Percentiles rank a stretch among this genome's conserved stretches.
These are phyloP conservation scores for Fonsecaea nubica DNA, from an alignment of 2,329 filamentous ascomycete species.

Conservation along the genomic window DNA sequence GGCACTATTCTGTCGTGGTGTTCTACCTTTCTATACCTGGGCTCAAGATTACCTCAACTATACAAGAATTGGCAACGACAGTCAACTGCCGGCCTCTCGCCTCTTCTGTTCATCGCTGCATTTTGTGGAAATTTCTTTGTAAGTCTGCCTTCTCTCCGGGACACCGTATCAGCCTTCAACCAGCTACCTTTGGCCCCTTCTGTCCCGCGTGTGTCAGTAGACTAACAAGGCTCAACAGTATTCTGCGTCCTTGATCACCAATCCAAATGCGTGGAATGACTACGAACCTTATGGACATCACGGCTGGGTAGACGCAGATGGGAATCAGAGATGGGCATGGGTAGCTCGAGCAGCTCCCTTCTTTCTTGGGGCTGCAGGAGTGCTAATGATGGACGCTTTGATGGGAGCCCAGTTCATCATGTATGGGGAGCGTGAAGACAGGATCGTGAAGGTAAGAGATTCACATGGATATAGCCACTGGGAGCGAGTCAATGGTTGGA, in stretches of 20 bases:
- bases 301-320: conserved; percentile 65
- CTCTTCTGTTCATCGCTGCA: conserved; percentile 68
- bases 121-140: conserved; percentile 70
- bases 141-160: neutral
- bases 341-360: conserved; percentile 66
- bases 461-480: conserved; percentile 55
- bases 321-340: conserved; percentile 64
- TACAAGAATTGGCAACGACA: conserved; percentile 69
- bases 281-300: conserved; percentile 63
- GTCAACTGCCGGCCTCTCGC: conserved; percentile 68
- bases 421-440: conserved; percentile 59
- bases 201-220: neutral
- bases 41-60: conserved; percentile 68
- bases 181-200: neutral
- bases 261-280: conserved; percentile 68
- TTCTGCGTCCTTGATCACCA: conserved; percentile 66
- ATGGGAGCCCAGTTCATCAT: conserved; percentile 68
- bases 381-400: conserved; percentile 66
- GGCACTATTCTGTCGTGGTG: conserved; percentile 63
- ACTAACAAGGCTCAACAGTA: conserved; percentile 48
- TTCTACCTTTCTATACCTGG: conserved; percentile 64
- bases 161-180: neutral
- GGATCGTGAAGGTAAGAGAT: conserved; percentile 58
- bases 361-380: conserved; percentile 70
- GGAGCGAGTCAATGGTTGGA: conserved; percentile 67